Conservation (phyloP, 257 asterid species). For the Rhazya stricta region DNA sequence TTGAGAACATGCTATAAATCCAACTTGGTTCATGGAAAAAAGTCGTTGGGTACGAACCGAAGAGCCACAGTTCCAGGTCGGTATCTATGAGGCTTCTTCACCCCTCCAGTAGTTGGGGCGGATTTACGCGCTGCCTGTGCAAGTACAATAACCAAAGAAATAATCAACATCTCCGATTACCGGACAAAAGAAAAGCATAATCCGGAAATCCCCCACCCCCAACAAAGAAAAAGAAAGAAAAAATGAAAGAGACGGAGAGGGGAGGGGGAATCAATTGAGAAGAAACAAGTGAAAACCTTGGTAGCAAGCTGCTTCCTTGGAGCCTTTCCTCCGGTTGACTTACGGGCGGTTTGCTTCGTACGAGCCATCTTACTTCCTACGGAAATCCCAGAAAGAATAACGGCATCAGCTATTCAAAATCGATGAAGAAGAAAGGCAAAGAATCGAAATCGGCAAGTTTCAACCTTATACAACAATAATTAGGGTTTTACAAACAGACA, state of each 20-base stretch:
- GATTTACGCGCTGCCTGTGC: constrained; percentile 12
- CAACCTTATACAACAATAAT: neutral
- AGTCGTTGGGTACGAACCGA: neutral
- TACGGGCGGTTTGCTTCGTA: constrained; percentile 17
- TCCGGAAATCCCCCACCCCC: neutral
- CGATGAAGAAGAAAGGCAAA: neutral
- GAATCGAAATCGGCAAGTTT: neutral
- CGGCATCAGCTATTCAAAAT: neutral
- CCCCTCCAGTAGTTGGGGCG: constrained; percentile 16
- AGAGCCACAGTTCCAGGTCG: constrained; percentile 17
- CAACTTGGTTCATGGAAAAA: neutral
- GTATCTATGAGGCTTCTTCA: constrained; percentile 16
- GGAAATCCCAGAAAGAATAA: neutral
- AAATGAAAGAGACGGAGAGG: too few relatives aligned
- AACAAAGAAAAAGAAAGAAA: neutral
- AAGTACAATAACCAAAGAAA: neutral
- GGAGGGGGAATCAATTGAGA: neutral
- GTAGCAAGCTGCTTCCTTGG: constrained; percentile 16
- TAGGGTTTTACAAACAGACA: neutral
- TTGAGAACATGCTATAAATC: neutral
- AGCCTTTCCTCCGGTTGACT: constrained; percentile 16
- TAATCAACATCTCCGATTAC: neutral
- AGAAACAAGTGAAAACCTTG: neutral
- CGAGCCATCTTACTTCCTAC: constrained; percentile 10
- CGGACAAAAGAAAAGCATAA: neutral